Percentiles rank a stretch among this genome's conserved stretches.
phyloP scores from a whole-genome alignment of 108 stramenopile genomes.

The Skeletonema tropicum region DNA sequence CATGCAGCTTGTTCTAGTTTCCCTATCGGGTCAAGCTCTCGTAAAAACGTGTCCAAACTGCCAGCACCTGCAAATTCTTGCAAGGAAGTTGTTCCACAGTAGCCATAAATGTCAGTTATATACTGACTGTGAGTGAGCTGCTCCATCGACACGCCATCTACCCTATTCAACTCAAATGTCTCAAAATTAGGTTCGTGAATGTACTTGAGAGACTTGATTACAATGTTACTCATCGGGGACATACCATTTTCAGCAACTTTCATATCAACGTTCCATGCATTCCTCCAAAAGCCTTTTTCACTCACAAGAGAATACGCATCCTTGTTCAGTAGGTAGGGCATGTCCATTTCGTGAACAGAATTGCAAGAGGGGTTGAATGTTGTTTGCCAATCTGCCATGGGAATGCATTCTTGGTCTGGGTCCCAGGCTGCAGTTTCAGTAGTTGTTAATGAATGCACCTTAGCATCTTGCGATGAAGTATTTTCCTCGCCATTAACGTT shows the following conservation, averaged over 20 bases:
- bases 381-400: slow-evolving; percentile 62
- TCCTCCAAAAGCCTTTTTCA: slow-evolving; percentile 54
- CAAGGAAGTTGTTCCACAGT: slow-evolving; percentile 74
- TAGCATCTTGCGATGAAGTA: not conserved
- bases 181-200: slow-evolving; percentile 47
- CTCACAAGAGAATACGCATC: slow-evolving; percentile 41
- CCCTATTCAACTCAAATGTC: slow-evolving; percentile 79
- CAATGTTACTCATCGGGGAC: slow-evolving; percentile 16
- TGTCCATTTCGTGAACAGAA: slow-evolving; percentile 43
- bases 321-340: slow-evolving; percentile 7
- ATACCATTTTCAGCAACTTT: slow-evolving; percentile 15
- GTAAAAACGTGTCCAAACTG: slow-evolving; percentile 31
- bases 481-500: too few relatives aligned
- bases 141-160: slow-evolving; percentile 89
- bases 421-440: slow-evolving; percentile 27
- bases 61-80: slow-evolving; percentile 43
- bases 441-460: not conserved
- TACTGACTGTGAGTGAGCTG: slow-evolving; percentile 64
- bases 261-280: slow-evolving; percentile 63
- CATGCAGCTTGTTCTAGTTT: slow-evolving; percentile 68
- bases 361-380: slow-evolving; percentile 51
- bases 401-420: slow-evolving; percentile 57
- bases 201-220: slow-evolving; percentile 52
- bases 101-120: slow-evolving; percentile 75
- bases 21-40: slow-evolving; percentile 24